Conservation (phyloP, 2,329 filamentous ascomycete species). For the Leptographium lundbergii region DNA sequence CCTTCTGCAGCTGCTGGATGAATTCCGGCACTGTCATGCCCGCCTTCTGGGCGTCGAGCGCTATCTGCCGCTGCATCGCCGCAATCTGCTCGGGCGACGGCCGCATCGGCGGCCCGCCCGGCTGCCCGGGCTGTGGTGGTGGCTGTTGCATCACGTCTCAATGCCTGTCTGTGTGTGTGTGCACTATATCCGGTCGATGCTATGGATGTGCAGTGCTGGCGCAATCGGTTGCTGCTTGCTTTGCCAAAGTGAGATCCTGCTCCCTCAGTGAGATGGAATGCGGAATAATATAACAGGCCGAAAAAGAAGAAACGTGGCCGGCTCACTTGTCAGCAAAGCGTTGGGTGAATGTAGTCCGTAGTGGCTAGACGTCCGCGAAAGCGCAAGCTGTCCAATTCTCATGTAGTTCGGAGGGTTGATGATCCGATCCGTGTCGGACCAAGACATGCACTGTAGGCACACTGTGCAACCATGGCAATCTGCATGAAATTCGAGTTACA, state of each 20-base stretch:
- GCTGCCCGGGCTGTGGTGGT: constrained; percentile 14
- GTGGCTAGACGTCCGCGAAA: background rate
- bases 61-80: constrained; percentile 71
- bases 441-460: background rate
- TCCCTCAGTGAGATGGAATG: background rate
- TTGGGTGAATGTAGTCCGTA: background rate
- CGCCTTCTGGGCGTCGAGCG: constrained; percentile 68
- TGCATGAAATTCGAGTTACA: background rate
- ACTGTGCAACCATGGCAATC: background rate
- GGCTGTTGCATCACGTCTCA: constrained; percentile 4
- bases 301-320: background rate
- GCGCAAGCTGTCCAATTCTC: constrained; percentile 5
- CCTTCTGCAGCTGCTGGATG: constrained; percentile 53
- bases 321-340: background rate
- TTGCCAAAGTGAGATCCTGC: background rate
- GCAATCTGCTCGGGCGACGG: constrained; percentile 77
- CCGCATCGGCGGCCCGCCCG: constrained; percentile 18
- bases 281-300: background rate
- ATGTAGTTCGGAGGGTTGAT: background rate
- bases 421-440: background rate
- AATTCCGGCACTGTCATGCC: constrained; percentile 82
- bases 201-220: background rate
- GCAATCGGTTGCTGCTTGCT: background rate
- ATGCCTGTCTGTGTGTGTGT: background rate
- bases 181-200: background rate